phyloP scores from a whole-genome alignment of 164 flowering plant genomes.

The Vitis amurensis region DNA sequence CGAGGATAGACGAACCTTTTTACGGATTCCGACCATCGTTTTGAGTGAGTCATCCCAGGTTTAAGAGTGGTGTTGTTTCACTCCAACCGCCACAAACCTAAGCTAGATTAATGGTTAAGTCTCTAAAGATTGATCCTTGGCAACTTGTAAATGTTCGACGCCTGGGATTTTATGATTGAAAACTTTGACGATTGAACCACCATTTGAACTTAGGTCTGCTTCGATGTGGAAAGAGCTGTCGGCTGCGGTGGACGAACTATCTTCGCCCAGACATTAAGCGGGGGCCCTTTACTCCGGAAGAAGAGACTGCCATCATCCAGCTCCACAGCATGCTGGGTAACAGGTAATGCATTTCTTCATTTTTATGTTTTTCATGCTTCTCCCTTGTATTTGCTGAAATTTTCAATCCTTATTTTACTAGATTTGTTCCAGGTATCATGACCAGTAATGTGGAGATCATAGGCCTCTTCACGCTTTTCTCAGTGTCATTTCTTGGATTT shows the following conservation, averaged over 20 bases:
- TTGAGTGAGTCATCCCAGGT: no score
- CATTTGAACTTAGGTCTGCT: constrained; percentile 25
- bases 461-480: no score
- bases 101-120: neutral
- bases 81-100: no score
- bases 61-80: no score
- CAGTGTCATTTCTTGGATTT: no score
- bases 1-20: no score
- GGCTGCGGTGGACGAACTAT: constrained; percentile 52
- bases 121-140: neutral
- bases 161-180: neutral
- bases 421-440: no score
- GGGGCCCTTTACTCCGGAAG: constrained; percentile 40
- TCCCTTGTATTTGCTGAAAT: neutral
- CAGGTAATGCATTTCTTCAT: constrained; percentile 22
- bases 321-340: constrained; percentile 43
- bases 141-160: no score
- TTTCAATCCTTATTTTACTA: neutral
- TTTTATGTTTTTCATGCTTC: neutral
- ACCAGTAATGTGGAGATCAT: no score
- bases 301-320: constrained; percentile 30
- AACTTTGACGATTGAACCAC: neutral
- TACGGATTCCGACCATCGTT: no score
- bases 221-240: constrained; percentile 53
- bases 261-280: constrained; percentile 49